Base-by-base conservation (phyloP, 805 yeast genomes). In the Cyberlindnera misumaiensis region DNA sequence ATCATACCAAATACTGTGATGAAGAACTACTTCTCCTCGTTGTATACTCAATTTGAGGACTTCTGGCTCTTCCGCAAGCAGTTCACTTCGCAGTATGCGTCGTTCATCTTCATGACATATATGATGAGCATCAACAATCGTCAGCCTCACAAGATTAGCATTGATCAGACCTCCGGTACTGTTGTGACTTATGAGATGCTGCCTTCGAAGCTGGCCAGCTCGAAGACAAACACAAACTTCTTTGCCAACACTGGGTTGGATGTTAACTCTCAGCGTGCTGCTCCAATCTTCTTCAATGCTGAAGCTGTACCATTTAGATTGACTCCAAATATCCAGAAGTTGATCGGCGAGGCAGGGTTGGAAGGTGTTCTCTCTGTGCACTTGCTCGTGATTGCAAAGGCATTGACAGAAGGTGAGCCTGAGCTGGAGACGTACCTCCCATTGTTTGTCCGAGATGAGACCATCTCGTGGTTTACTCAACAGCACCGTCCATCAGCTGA, bases 21-120 rank as follows among this genome's bases (percentile, higher is more conserved):
- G 67, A 79, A 79, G 53, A 84, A 84, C 47, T 83, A 84, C 58
- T 93, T 88, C 55, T 59, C 80, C 40, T 70, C 68, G 6, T 64
- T 79, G 30, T 93, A 80, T 60, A 72, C 81, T 11, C 73, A 78
- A 42, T 94, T 82, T 58, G 96, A 84, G 59, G 97, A 90, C 53
- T 93, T 90, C 69, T 93, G 98, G 98, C 64, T 90, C 37, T 93
- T 94, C 79, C 75, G 97, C 46, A 87, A 88, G 53, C 96, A 89
- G 55, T 94, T 93, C 56, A 78, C 96, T 5, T 81, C 95, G 20
- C 96, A 89, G 60, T 93, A 90, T 62, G 97, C 97, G 4, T 80
- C 95, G 0, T 83, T 93, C 51, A 78, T 87, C 32, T 90, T 90
- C 60, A 80, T 89, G 72, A 85, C 97, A 1, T 87, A 86, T 55